Base-by-base conservation (phyloP, 495 filamentous ascomycete genomes). In the Sabuloglossum arenarium region DNA sequence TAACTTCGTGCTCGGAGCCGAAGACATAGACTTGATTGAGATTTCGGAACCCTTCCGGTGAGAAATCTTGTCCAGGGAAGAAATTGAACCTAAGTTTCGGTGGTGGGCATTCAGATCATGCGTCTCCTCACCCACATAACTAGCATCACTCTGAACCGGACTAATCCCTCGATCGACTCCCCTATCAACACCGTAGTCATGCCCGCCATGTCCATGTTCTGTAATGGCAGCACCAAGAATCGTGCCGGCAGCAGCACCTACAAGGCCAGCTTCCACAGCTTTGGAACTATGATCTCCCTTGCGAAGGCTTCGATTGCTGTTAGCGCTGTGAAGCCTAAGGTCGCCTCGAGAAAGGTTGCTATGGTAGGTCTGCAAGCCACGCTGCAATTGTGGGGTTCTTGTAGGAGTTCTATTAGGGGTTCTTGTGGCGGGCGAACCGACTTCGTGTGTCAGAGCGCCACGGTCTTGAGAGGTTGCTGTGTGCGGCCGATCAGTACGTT, bases 131-230 rank as follows among this genome's bases (percentile, higher is more conserved):
- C 74, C 70, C 8, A 75, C 78, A 59, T 82, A 84, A 54, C 88
- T 88, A 0, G 85, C 86, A 28, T 91, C 82, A 57, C 88, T 94
- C 59, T 90, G 88, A 54, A 93, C 87, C 0, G 88, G 88, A 66
- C 88, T 94, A 23, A 89, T 67, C 14, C 78, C 78, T 29, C 83
- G 73, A 27, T 72, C 72, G 54, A 80, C 79, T 2, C 73, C 24
- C 14, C 28, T 19, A 3, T 45, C 19, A 23, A 12, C 71, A 23
- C 75, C 69, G 56, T 81, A 78, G 51, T 75, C 74, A 6, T 69
- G 61, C 23, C 51, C 42, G n/a, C 61, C 66, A 19, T 69, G 64
- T 47, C 71, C 27, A 12, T 24, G 43, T n/a, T 5, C n/a, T 14
- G 42, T n/a, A 47, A 25, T 16, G 28, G 25, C 34, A 21, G 37